These are phyloP conservation scores for Rhizopus microsporus DNA, from an alignment of 371 early-diverging fungal genomes.

Conservation along the genomic window DNA sequence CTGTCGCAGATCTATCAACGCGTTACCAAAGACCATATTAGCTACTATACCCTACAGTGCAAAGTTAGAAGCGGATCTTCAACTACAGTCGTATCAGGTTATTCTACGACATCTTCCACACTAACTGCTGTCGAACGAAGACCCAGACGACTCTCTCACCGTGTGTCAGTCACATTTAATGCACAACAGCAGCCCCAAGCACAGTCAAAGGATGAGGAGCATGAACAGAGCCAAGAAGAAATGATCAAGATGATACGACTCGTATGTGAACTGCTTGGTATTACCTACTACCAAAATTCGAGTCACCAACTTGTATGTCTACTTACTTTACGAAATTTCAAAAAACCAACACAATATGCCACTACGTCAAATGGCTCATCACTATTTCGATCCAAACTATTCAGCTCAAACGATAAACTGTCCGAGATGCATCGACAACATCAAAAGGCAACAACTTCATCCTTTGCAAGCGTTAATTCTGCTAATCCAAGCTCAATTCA, in stretches of 20 bases:
- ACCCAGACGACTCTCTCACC: conserved; percentile 10
- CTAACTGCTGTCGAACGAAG: conserved; percentile 16
- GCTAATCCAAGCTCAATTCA: conserved; percentile 5
- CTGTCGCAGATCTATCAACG: conserved; percentile 43
- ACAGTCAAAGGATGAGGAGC: conserved; percentile 15
- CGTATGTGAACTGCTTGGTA: conserved; percentile 44
- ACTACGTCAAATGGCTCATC: conserved; percentile 8
- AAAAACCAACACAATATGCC: conserved; percentile 4
- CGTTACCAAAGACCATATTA: conserved; percentile 43
- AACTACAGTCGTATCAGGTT: conserved; percentile 30
- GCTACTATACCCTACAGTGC: conserved; percentile 42
- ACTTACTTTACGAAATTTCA: conserved; percentile 39
- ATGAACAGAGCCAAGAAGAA: conserved; percentile 27
- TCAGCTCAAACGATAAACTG: conserved; percentile 15
- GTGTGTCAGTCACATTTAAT: conserved; percentile 16
- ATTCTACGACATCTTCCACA: conserved; percentile 23
- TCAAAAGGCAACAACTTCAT: conserved; percentile 1
- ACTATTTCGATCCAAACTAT: conserved; percentile 23
- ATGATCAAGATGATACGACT: conserved; percentile 32
- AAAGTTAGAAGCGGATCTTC: conserved; percentile 18
- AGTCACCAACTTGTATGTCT: conserved; percentile 37
- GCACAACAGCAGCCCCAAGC: conserved; percentile 5
- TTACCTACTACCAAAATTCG: conserved; percentile 38
- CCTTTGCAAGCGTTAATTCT: conserved; percentile 13
- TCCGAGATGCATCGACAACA: conserved; percentile 16